Conservation (phyloP, 1,284 basidiomycete genomes). For the Ganoderma meredithae region DNA sequence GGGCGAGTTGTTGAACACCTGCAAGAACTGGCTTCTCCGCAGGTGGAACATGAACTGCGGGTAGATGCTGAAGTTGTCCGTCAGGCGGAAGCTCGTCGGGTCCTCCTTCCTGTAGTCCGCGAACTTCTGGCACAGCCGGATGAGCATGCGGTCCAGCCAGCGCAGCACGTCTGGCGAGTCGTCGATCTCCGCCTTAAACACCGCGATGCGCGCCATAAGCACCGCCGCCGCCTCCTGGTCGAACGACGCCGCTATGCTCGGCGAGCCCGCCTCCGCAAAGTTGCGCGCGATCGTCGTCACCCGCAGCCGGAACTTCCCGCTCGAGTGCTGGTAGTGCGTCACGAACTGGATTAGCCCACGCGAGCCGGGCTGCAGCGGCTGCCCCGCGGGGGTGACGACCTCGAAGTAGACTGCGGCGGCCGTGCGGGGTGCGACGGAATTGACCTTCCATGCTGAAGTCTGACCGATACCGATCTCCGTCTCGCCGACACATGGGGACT, state of each 20-base stretch:
- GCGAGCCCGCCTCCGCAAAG: conserved; percentile 97
- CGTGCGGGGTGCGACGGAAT: conserved; percentile 88
- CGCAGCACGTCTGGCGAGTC: conserved; percentile 97
- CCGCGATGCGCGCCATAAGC: conserved; percentile 98
- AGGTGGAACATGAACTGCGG: conserved; percentile 99
- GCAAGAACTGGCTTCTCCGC: conserved; percentile 96
- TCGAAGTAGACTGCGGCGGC: conserved; percentile 97
- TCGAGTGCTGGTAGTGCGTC: conserved; percentile 98
- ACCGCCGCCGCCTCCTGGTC: conserved; percentile 99
- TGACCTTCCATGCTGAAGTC: conserved; percentile 99
- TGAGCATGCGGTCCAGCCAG: conserved; percentile 99
- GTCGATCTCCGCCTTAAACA: conserved; percentile 99
- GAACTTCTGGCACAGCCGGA: conserved; percentile 98
- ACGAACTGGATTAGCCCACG: conserved; percentile 98
- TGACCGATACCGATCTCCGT: conserved; percentile 99
- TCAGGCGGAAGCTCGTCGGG: conserved; percentile 91
- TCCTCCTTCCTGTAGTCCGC: conserved; percentile 99
- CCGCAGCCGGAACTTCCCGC: conserved; percentile 92
- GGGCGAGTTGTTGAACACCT: conserved; percentile 99
- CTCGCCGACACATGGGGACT: conserved; percentile 96
- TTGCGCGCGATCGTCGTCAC: conserved; percentile 97
- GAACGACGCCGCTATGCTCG: conserved; percentile 92
- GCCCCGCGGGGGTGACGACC: conserved; percentile 98
- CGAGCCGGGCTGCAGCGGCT: conserved; percentile 90
- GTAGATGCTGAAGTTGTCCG: conserved; percentile 98